These are phyloP conservation scores for Phyllosticta ampelicida DNA, from an alignment of 2,329 filamentous ascomycete genomes.

Conservation along the genomic window DNA sequence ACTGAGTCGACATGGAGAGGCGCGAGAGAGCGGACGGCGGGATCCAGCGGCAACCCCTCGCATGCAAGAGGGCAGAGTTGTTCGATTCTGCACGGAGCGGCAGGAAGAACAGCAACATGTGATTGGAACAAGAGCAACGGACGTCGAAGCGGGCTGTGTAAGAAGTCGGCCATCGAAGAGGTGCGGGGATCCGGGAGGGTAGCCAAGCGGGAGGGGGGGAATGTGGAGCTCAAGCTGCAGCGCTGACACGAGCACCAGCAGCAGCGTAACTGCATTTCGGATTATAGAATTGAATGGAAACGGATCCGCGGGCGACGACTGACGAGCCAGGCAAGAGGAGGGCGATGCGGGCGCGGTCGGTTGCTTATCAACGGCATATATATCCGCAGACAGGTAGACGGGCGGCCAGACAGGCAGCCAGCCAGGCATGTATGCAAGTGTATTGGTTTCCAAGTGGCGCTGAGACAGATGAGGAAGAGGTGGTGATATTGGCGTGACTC, in stretches of 20 bases:
- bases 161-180: neutral
- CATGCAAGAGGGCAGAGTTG: neutral
- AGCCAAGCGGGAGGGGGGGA: constrained; percentile 1
- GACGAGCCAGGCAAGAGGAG: too few species aligned
- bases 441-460: too few species aligned
- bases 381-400: too few species aligned
- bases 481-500: too few species aligned
- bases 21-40: neutral
- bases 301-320: too few species aligned
- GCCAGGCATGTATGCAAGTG: too few species aligned
- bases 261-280: too few species aligned
- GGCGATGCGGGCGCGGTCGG: too few species aligned
- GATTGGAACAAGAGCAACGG: neutral
- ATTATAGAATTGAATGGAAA: too few species aligned
- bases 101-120: neutral
- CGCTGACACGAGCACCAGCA: constrained; percentile 6
- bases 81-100: neutral
- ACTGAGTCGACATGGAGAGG: neutral
- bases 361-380: too few species aligned
- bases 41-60: neutral
- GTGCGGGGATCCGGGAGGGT: constrained; percentile 6
- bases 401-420: too few species aligned
- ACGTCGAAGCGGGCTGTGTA: neutral
- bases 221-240: neutral
- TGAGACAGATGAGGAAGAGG: too few species aligned